Conservation (phyloP, 352 stramenopile species). For the Elongisporangium prolatum region DNA sequence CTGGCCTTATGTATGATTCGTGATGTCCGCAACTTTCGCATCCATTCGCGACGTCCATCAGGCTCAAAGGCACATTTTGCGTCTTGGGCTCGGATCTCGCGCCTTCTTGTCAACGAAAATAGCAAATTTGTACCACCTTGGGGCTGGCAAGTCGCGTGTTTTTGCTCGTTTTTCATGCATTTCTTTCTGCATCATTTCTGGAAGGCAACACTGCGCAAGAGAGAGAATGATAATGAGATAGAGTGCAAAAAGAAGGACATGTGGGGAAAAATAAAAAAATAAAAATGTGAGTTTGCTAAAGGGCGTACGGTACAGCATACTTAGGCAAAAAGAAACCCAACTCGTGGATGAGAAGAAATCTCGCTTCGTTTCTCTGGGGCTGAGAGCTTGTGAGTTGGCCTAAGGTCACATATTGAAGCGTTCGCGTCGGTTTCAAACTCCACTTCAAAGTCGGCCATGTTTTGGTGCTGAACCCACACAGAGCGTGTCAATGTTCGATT, state of each 20-base stretch:
- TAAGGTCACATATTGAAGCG: not conserved
- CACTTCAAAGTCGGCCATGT: not conserved
- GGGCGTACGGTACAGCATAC: not conserved
- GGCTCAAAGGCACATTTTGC: not conserved
- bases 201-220: not conserved
- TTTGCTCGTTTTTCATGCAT: not conserved
- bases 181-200: not conserved
- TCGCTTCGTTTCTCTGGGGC: not conserved
- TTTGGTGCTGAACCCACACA: not conserved
- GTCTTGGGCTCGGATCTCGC: not conserved
- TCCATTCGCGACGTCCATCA: not conserved
- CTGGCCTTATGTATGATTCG: not conserved
- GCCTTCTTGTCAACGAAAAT: not conserved
- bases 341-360: not conserved
- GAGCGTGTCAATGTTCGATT: not conserved
- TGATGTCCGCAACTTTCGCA: not conserved
- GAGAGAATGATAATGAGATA: not conserved
- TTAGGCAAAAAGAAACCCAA: not conserved
- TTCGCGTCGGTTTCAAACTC: not conserved
- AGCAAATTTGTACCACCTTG: not conserved
- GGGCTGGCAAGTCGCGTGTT: not conserved
- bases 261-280: not conserved
- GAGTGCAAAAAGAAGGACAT: not conserved
- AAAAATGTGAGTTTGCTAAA: not conserved
- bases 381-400: not conserved